These are phyloP conservation scores for Crotalaria pallida DNA, from an alignment of 306 rosid genomes.

Conservation along the genomic window DNA sequence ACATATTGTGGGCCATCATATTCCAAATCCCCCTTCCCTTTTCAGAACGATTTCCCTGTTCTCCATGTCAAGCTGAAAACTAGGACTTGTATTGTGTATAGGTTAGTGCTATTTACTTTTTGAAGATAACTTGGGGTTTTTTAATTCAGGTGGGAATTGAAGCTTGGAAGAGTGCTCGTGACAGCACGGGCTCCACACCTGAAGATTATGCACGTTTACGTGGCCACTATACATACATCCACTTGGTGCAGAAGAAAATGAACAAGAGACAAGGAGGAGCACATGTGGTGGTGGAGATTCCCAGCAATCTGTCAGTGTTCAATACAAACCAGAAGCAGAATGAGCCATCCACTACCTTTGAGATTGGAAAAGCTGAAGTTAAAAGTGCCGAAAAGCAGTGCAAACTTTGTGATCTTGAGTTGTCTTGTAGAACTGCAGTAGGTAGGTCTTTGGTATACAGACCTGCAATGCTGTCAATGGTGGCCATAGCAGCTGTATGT, in stretches of 20 bases:
- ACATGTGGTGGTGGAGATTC: conserved; percentile 74
- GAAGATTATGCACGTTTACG: conserved; percentile 75
- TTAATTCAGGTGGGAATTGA: conserved; percentile 74
- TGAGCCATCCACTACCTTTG: conserved; percentile 37
- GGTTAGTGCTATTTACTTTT: not conserved
- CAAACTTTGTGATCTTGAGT: conserved; percentile 48
- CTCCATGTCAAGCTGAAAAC: not conserved
- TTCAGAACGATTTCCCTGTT: not conserved
- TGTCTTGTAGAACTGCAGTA: conserved; percentile 34
- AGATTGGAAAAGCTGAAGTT: conserved; percentile 38
- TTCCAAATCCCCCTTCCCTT: not conserved
- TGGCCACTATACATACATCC: conserved; percentile 66
- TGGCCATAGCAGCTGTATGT: conserved; percentile 79
- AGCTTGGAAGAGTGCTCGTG: conserved; percentile 78
- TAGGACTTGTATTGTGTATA: not conserved
- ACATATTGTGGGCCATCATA: not conserved
- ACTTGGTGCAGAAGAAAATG: conserved; percentile 69
- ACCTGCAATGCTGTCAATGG: conserved; percentile 87
- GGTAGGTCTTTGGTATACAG: conserved; percentile 59
- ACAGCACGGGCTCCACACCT: conserved; percentile 75
- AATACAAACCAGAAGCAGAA: conserved; percentile 41
- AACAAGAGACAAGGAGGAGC: conserved; percentile 50
- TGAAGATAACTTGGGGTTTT: not conserved
- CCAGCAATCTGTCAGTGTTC: conserved; percentile 36
- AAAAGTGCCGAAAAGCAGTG: conserved; percentile 37